Percentiles rank a stretch among this genome's conserved stretches.
phyloP scores from a whole-genome alignment of 305 asterid genomes.

The Coffea humblotiana region DNA sequence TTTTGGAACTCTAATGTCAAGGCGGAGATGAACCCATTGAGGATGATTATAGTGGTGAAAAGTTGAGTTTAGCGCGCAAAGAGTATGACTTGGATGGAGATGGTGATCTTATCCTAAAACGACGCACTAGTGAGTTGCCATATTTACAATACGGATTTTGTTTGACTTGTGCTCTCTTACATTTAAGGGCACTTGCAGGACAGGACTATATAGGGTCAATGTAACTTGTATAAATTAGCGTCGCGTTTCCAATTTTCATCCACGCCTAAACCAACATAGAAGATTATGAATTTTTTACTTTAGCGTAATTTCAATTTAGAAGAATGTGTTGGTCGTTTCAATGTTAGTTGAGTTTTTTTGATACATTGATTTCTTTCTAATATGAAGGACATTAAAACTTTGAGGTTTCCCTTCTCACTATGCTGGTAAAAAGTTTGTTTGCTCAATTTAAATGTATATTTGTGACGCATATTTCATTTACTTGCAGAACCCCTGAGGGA shows the following conservation, averaged over 20 bases:
- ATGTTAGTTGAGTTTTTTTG: background rate
- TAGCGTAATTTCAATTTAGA: too few species aligned
- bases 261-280: background rate
- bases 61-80: constrained; percentile 26
- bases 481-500: constrained; percentile 52
- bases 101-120: constrained; percentile 74
- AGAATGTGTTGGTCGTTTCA: too few species aligned
- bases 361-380: too few species aligned
- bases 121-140: constrained; percentile 50
- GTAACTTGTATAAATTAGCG: background rate
- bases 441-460: background rate
- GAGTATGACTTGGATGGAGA: constrained; percentile 74
- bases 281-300: too few species aligned
- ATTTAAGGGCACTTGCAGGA: too few species aligned
- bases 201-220: too few species aligned
- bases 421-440: background rate
- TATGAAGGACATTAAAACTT: background rate
- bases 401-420: background rate
- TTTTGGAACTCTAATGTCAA: too few species aligned
- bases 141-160: background rate
- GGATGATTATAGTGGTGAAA: constrained; percentile 13
- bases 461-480: background rate
- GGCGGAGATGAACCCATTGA: constrained; percentile 38
- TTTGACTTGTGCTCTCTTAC: too few species aligned
- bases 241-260: background rate